Evolutionary conservation across 1,284 basidiomycete genomes (phyloP).

Genomic region (Pyrrhoderma noxium): DNA sequence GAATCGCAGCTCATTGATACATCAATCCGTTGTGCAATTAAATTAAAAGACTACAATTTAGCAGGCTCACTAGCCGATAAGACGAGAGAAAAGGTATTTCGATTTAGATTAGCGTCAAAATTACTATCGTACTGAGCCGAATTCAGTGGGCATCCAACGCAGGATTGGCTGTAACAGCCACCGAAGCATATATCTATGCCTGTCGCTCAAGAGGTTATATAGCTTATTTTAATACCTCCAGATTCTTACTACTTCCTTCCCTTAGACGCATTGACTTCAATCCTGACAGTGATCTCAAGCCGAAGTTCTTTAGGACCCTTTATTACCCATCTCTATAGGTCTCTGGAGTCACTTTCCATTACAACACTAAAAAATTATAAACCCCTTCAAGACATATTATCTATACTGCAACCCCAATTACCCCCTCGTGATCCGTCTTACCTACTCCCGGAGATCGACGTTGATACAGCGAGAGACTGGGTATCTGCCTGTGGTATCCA

Average conservation of each 20-base stretch:
- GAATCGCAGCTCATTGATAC: slow-evolving; percentile 11
- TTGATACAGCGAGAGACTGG: not conserved
- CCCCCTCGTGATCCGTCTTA: not conserved
- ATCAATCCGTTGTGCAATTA: slow-evolving; percentile 14
- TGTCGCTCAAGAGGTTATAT: slow-evolving; percentile 7
- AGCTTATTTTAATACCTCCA: not conserved
- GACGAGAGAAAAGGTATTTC: slow-evolving; percentile 6
- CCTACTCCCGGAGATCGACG: not conserved
- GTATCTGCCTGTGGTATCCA: slow-evolving; percentile 1
- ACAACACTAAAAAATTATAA: not conserved
- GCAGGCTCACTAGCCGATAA: slow-evolving; percentile 12
- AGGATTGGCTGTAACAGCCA: slow-evolving; percentile 6
- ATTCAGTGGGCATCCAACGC: slow-evolving; percentile 7
- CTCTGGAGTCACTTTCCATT: slow-evolving; percentile 1
- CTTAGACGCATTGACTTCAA: slow-evolving; percentile 12
- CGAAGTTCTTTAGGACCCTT: slow-evolving; percentile 5
- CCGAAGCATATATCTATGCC: slow-evolving; percentile 9
- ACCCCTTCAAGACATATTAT: slow-evolving; percentile 1
- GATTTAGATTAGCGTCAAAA: not conserved
- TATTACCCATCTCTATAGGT: not conserved
- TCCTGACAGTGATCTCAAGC: slow-evolving; percentile 6
- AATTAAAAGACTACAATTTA: slow-evolving; percentile 1
- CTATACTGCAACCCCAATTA: slow-evolving; percentile 1
- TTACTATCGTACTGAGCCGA: not conserved
- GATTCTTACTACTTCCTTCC: not conserved